Conservation (phyloP, 2,329 filamentous ascomycete genomes). For the Cryphonectria nitschkei region DNA sequence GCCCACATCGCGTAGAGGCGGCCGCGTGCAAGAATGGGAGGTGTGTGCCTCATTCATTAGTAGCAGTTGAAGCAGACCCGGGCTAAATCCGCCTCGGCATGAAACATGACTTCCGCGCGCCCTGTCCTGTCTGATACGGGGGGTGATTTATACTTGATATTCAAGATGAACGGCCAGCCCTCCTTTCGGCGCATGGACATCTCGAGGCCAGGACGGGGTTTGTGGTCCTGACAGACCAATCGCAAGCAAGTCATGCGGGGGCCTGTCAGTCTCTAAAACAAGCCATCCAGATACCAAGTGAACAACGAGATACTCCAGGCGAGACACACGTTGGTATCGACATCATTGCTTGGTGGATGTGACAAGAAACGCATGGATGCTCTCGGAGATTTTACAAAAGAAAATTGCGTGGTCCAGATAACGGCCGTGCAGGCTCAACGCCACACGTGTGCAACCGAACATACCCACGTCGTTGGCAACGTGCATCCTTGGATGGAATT, state of each 20-base stretch:
- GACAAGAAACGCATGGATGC: neutral
- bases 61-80: conserved; percentile 18
- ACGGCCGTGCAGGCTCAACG: neutral
- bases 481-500: neutral
- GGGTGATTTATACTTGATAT: conserved; percentile 18
- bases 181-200: conserved; percentile 17
- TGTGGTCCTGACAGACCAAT: conserved; percentile 23
- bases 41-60: conserved; percentile 10
- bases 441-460: conserved; percentile 1
- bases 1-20: conserved; percentile 14
- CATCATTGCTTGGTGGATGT: neutral
- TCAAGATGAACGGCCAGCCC: conserved; percentile 7
- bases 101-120: conserved; percentile 16
- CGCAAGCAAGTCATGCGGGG: conserved; percentile 17
- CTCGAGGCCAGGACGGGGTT: conserved; percentile 16
- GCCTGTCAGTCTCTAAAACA: neutral
- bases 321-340: conserved; percentile 1
- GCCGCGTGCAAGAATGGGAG: neutral
- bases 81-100: conserved; percentile 20
- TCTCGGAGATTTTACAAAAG: neutral
- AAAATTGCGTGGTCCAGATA: neutral
- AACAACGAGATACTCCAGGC: neutral
- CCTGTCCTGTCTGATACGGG: conserved; percentile 22
- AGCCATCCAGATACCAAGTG: neutral
- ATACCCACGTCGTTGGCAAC: neutral